A percentile compares a stretch with the other conserved stretches of the same genome.
These are phyloP conservation scores for Prunus mume DNA, from an alignment of 306 rosid genomes.

Conservation along the genomic window DNA sequence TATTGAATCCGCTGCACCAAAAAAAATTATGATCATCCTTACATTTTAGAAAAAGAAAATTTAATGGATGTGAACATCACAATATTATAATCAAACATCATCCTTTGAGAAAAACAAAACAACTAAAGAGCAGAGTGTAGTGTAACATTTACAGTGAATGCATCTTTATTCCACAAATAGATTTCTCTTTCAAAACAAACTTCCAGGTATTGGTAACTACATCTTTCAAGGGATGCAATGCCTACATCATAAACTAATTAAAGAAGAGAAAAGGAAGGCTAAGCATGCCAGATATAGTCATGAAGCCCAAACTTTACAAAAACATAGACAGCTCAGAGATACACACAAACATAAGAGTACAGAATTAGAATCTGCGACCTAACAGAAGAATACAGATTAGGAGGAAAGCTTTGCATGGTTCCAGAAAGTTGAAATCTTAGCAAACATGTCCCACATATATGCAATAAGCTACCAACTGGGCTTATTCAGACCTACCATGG, in stretches of 20 bases:
- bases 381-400: not conserved
- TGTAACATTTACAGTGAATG: not conserved
- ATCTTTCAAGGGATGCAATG: not conserved
- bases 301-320: not conserved
- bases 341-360: not conserved
- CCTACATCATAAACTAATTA: not conserved
- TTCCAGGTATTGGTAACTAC: not conserved
- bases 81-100: not conserved
- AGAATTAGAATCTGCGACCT: not conserved
- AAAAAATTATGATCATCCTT: slow-evolving; percentile 17
- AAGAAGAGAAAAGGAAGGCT: not conserved
- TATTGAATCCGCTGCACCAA: slow-evolving; percentile 83
- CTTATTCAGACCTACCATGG: slow-evolving; percentile 72
- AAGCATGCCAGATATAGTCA: not conserved
- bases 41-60: not conserved
- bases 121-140: not conserved
- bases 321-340: not conserved
- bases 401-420: not conserved
- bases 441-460: slow-evolving; percentile 8
- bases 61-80: slow-evolving; percentile 1
- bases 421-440: not conserved
- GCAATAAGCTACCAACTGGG: slow-evolving; percentile 12
- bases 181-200: not conserved
- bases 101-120: not conserved
- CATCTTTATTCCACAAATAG: not conserved